These are phyloP conservation scores for Saksenaea oblongispora DNA, from an alignment of 371 early-diverging fungal species.

Conservation along the genomic window DNA sequence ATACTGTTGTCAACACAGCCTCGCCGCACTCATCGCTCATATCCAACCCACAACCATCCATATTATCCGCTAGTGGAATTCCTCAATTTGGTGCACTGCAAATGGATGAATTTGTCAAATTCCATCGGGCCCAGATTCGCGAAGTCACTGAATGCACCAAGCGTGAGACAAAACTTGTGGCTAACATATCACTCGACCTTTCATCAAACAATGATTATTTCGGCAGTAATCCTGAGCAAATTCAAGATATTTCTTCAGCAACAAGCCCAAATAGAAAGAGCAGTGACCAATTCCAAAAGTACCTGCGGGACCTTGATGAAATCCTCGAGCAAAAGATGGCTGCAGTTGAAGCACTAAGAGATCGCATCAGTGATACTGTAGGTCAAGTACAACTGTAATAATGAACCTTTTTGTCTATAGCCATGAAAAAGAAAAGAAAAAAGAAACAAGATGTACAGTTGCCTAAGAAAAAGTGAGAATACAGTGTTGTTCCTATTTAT, in stretches of 20 bases:
- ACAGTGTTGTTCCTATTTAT: too few relatives aligned
- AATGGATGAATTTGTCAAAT: constrained; percentile 72
- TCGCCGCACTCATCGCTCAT: constrained; percentile 6
- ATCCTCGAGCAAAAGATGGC: constrained; percentile 54
- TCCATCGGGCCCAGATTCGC: constrained; percentile 79
- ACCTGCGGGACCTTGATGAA: constrained; percentile 53
- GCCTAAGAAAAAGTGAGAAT: too few relatives aligned
- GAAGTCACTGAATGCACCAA: constrained; percentile 76
- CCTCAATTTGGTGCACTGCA: constrained; percentile 6
- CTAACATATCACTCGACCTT: constrained; percentile 63
- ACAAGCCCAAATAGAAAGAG: constrained; percentile 23
- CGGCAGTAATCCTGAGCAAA: constrained; percentile 18
- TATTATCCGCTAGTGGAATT: constrained; percentile 1
- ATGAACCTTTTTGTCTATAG: background rate
- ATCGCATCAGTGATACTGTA: constrained; percentile 25
- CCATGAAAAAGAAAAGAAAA: background rate
- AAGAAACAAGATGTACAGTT: too few relatives aligned
- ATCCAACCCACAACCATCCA: background rate
- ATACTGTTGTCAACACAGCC: background rate
- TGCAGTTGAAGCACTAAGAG: constrained; percentile 41
- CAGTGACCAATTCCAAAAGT: constrained; percentile 28
- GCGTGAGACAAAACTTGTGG: constrained; percentile 78
- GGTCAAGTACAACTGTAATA: constrained; percentile 3
- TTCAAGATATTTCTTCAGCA: constrained; percentile 21
- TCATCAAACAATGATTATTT: constrained; percentile 27